Evolutionary conservation across 345 rosid species (phyloP), one percentile per base, ranked within the genome.

Genomic region (Melaleuca alternifolia): DNA sequence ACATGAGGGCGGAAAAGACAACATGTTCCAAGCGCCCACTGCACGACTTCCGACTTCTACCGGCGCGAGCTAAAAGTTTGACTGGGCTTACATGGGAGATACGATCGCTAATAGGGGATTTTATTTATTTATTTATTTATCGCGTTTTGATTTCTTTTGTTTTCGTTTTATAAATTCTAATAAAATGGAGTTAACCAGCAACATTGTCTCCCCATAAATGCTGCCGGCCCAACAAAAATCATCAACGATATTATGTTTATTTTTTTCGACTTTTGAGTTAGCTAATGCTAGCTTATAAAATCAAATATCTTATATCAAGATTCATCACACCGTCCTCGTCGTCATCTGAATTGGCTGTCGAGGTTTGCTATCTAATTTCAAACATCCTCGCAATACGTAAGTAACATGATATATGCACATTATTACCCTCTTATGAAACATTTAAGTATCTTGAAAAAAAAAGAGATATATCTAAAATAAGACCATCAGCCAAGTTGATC

Each of bases 351-450:
- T 33, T 65, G 46, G 79, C 24, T 33, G 12, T 65, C 11, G 21
- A 37, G 23, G 33, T 12, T 65, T 16, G 79, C 1, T 3, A 65
- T 33, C 33, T 65, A 65, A 65, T 65, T 65, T 33, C 46, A 65
- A 65, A 33, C 41, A 65, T 65, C 79, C 24, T 4, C 1, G 46
- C 10, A 1, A 33, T 18, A 10, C 46, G 46, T 20, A 33, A 65
- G 76, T 33, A 65, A 65, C 46, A 2, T 65, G 11, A 12, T 65
- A 65, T 65, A 15, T 3, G 20, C 1, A 65, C 1, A 65, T 16
- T 33, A 33, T 65, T 16, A 16, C 23, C 41, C 0, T n/a, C 2
- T n/a, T 59, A 0, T n/a, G 2, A n/a, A 59, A 16, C n/a, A 12
- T n/a, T 59, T n/a, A 59, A n/a, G n/a, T 59, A n/a, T 13, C 5